Evolutionary conservation across 176 grass and related monocot species (phyloP), one percentile per base, ranked within the genome.

Genomic region (Ensete ventricosum): DNA sequence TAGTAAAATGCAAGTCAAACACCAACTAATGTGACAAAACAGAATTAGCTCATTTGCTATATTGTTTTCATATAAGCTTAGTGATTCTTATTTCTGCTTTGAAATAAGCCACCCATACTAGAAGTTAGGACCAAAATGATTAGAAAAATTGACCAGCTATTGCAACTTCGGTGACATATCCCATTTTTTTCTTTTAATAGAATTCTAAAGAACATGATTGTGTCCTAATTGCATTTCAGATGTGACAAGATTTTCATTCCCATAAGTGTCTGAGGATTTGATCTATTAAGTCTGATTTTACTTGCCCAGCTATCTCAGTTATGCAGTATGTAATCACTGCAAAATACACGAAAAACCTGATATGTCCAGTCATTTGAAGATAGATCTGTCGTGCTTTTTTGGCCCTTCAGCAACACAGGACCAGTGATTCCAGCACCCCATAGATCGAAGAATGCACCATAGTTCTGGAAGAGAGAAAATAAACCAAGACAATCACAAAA

Each of bases 401-500:
- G 79, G 65, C 90, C 95, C 71, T 80, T 94, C 70, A 99, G 78
- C 73, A 84, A 86, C 70, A 99, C 91, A 69, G 95, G 95, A 66
- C 95, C 91, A 54, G 91, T 99, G 64, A 99, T 80, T 85, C 90
- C 95, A 58, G 95, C 88, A 81, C 90, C 90, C 70, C 78, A 85
- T 17, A 99, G 79, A 79, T 99, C 95, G 74, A 99, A 99, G 73
- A 91, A 94, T 81, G 95, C 84, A 68, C 95, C 95, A 82, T 95
- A 95, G 72, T 99, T 99, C 96, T 99, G 83, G n/a, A 71, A 23
- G 43, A 70, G 34, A 62, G 43, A 64, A 26, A 70, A 8, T 11
- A 54, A 55, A 34, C 52, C 55, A 21, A 53, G 8, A 22, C n/a
- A 43, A 52, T n/a, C 13, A 71, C 43, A 71, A 51, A 51, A 14